Evolutionary conservation across 1,284 basidiomycete genomes (phyloP).

Genomic region (Cutaneotrichosporon sp.): DNA sequence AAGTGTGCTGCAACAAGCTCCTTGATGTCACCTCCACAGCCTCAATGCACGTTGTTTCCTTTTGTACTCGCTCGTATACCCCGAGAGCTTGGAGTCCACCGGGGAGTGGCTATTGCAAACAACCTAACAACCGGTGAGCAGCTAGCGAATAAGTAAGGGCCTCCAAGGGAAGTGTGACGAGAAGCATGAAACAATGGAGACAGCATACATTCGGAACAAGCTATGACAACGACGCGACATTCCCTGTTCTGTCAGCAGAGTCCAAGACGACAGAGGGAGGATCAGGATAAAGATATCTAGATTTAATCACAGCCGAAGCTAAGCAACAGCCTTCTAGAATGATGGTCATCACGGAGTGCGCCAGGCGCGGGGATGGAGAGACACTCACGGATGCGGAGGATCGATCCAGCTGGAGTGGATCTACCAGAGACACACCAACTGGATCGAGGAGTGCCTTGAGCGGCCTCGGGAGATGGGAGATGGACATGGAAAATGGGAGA

Average conservation of each 20-base stretch:
- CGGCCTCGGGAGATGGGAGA: background rate
- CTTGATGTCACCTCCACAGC: too few species aligned
- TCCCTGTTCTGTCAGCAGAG: slow-evolving; percentile 9
- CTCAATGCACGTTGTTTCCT: too few species aligned
- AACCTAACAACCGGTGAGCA: too few species aligned
- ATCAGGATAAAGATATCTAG: slow-evolving; percentile 7
- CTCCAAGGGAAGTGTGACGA: background rate
- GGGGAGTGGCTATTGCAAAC: too few species aligned
- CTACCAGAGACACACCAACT: background rate
- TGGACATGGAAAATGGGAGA: background rate
- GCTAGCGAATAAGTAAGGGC: too few species aligned
- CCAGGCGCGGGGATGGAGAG: background rate
- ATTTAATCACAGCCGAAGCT: slow-evolving; percentile 21
- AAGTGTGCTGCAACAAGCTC: too few species aligned
- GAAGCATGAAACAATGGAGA: background rate
- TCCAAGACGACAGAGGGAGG: slow-evolving; percentile 1
- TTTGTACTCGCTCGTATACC: too few species aligned
- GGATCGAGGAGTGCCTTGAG: background rate
- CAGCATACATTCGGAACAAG: background rate
- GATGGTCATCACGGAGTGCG: slow-evolving; percentile 11
- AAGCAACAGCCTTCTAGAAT: slow-evolving; percentile 23
- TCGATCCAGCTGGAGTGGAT: background rate
- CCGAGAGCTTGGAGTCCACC: too few species aligned
- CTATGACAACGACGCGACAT: background rate
- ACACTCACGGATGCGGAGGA: background rate